These are phyloP conservation scores for Psilocybe tampanensis DNA, from an alignment of 768 basidiomycete species.

Conservation along the genomic window DNA sequence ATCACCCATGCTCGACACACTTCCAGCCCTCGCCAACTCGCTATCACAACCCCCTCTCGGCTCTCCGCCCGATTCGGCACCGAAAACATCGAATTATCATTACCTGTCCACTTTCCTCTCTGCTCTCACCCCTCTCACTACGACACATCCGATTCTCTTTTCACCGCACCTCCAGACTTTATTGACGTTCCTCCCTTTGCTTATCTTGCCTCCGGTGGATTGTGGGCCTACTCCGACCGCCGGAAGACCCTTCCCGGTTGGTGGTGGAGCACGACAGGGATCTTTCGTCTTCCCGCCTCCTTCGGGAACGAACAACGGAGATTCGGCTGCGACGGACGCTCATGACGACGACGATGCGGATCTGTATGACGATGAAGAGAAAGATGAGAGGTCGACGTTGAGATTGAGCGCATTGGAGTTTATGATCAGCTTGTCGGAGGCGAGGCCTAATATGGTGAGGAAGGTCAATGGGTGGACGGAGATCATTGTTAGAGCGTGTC, in stretches of 20 bases:
- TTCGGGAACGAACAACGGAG: conserved; percentile 14
- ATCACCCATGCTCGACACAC: conserved; percentile 74
- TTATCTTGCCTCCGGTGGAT: conserved; percentile 65
- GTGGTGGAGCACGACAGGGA: conserved; percentile 29
- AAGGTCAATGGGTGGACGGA: conserved; percentile 72
- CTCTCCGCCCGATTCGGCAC: conserved; percentile 15
- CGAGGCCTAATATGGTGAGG: conserved; percentile 68
- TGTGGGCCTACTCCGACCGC: conserved; percentile 54
- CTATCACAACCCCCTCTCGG: conserved; percentile 31
- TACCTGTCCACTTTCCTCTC: conserved; percentile 68
- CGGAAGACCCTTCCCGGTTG: conserved; percentile 43
- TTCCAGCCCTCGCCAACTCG: conserved; percentile 54
- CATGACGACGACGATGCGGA: conserved; percentile 28
- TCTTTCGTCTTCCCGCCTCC: conserved; percentile 44
- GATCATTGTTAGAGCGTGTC: conserved; percentile 70
- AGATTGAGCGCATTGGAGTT: conserved; percentile 80
- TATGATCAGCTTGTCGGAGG: conserved; percentile 80
- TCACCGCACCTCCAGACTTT: conserved; percentile 69
- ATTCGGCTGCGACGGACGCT: conserved; percentile 30
- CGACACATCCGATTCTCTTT: conserved; percentile 72
- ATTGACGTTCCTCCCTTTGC: conserved; percentile 67
- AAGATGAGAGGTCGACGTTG: conserved; percentile 70
- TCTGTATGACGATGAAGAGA: conserved; percentile 43
- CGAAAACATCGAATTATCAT: conserved; percentile 36
- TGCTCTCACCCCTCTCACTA: conserved; percentile 70